These are phyloP conservation scores for Sisymbrium irio DNA, from an alignment of 345 rosid genomes.

Conservation along the genomic window DNA sequence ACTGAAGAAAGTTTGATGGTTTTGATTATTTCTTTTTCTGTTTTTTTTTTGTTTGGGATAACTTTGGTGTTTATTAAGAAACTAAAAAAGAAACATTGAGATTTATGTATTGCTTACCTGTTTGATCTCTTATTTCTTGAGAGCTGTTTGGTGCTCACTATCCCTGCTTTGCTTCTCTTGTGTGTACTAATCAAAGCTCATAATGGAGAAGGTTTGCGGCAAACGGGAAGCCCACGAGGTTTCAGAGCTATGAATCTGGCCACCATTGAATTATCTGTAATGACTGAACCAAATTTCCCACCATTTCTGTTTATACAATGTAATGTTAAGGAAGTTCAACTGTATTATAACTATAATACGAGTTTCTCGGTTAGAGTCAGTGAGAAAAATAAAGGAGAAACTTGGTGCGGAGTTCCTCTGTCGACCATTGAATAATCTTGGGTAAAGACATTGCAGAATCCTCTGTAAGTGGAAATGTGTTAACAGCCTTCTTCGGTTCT, in stretches of 20 bases:
- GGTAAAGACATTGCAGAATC: background rate
- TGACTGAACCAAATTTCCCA: background rate
- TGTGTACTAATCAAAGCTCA: background rate
- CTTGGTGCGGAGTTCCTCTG: background rate
- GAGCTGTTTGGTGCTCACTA: background rate
- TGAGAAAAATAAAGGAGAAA: background rate
- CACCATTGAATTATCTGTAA: background rate
- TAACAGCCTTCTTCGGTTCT: constrained; percentile 5
- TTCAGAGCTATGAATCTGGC: background rate
- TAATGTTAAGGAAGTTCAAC: background rate
- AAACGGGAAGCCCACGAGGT: background rate
- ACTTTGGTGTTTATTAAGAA: constrained; percentile 20
- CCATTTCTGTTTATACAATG: background rate
- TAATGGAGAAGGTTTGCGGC: background rate
- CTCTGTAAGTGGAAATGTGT: background rate
- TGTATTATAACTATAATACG: background rate
- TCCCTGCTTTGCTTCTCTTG: constrained; percentile 4
- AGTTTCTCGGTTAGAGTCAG: background rate
- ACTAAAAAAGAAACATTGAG: constrained; percentile 9
- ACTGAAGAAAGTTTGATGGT: constrained; percentile 7
- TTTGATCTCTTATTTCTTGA: constrained; percentile 24
- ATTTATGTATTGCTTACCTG: constrained; percentile 23
- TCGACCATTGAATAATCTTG: background rate
- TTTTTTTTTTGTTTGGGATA: constrained; percentile 8
- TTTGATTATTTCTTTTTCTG: constrained; percentile 6